Conservation (phyloP, 1,139 yeast genomes). For the Pichia sp. region DNA sequence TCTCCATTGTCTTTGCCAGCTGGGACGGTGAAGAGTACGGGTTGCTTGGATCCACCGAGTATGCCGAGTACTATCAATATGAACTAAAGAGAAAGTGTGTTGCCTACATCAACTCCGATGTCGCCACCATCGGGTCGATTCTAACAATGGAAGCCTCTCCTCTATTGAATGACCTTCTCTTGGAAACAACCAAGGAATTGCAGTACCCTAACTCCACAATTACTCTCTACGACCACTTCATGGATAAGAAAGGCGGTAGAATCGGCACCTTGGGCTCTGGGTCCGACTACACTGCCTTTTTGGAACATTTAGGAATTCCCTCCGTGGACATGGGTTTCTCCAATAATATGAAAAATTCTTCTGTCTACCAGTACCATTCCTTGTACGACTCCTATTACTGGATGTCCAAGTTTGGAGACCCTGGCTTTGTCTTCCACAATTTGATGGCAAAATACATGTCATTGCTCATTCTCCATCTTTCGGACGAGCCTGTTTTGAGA, state of each 20-base stretch:
- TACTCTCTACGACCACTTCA: constrained; percentile 58
- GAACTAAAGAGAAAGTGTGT: constrained; percentile 41
- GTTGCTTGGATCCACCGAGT: constrained; percentile 63
- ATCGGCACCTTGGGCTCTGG: constrained; percentile 57
- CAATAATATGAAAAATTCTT: constrained; percentile 33
- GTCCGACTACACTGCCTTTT: constrained; percentile 63
- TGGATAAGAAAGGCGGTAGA: constrained; percentile 30
- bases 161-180: constrained; percentile 40
- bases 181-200: constrained; percentile 38
- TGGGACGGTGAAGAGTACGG: constrained; percentile 80
- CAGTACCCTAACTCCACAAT: constrained; percentile 43
- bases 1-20: constrained; percentile 56
- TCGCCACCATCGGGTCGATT: constrained; percentile 50
- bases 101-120: constrained; percentile 63
- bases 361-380: constrained; percentile 65
- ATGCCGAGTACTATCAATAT: constrained; percentile 51
- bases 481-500: constrained; percentile 42
- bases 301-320: constrained; percentile 63
- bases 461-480: constrained; percentile 40
- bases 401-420: constrained; percentile 59
- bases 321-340: constrained; percentile 55
- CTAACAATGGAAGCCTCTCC: constrained; percentile 51
- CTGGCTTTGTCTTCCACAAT: constrained; percentile 52
- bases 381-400: constrained; percentile 65
- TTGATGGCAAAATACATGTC: constrained; percentile 51